Conservation (phyloP, 805 yeast species). For the Metschnikowia aberdeeniae region DNA sequence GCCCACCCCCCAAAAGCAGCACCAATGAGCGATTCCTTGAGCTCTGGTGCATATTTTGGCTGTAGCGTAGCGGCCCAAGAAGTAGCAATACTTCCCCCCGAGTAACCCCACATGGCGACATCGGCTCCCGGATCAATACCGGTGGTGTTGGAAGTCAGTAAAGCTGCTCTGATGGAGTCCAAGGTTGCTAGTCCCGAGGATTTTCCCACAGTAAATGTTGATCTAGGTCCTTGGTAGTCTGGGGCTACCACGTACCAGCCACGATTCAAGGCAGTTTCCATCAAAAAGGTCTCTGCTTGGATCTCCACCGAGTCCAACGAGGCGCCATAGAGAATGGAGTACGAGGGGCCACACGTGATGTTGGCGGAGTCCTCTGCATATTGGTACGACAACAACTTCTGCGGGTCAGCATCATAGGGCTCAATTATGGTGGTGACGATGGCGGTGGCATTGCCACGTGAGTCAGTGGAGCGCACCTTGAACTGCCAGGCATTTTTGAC, state of each 20-base stretch:
- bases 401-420: conserved; percentile 20
- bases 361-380: conserved; percentile 21
- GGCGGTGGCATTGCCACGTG: conserved; percentile 19
- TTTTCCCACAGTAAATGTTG: conserved; percentile 31
- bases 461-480: conserved; percentile 21
- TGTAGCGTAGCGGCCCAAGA: conserved; percentile 39
- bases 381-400: conserved; percentile 19
- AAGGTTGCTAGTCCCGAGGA: conserved; percentile 30
- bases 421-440: conserved; percentile 21
- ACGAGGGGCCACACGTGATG: conserved; percentile 21
- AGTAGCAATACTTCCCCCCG: conserved; percentile 37
- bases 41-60: conserved; percentile 36
- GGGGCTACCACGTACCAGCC: conserved; percentile 36
- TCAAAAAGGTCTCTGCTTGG: conserved; percentile 14
- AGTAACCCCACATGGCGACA: conserved; percentile 32
- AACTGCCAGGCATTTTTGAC: conserved; percentile 19
- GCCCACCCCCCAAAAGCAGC: conserved; percentile 37
- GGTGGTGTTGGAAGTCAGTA: conserved; percentile 17
- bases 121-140: conserved; percentile 19
- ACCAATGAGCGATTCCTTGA: conserved; percentile 21
- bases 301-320: conserved; percentile 15
- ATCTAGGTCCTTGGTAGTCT: conserved; percentile 33
- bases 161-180: conserved; percentile 30
- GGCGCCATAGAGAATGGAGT: conserved; percentile 16
- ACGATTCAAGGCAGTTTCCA: conserved; percentile 14